phyloP scores from a whole-genome alignment of 1,284 basidiomycete species.

The Austroboletus rostrupii region DNA sequence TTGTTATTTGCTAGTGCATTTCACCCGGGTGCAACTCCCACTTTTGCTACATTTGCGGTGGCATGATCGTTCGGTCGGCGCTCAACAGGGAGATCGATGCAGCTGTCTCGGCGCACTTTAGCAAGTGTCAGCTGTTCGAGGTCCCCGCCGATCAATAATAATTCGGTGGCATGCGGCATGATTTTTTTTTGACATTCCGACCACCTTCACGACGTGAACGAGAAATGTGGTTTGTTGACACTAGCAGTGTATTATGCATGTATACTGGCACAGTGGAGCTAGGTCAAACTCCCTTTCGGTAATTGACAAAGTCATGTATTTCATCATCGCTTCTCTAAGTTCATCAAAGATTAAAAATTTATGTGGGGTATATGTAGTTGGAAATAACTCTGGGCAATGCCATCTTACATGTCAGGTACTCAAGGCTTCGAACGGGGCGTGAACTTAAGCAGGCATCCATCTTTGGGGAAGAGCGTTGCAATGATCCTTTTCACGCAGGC shows the following conservation, averaged over 20 bases:
- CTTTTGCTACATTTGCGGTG: slow-evolving; percentile 61
- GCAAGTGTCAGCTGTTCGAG: slow-evolving; percentile 42
- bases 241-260: too few relatives aligned
- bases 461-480: slow-evolving; percentile 93
- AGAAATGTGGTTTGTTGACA: too few relatives aligned
- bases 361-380: slow-evolving; percentile 2
- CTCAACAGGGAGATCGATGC: slow-evolving; percentile 38
- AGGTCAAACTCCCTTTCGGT: too few relatives aligned
- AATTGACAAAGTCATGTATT: too few relatives aligned
- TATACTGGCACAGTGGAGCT: too few relatives aligned
- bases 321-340: too few relatives aligned
- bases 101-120: slow-evolving; percentile 45
- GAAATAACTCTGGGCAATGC: background rate
- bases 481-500: slow-evolving; percentile 58
- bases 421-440: slow-evolving; percentile 43
- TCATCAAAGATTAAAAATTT: slow-evolving; percentile 16
- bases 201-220: too few relatives aligned
- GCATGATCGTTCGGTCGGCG: slow-evolving; percentile 48
- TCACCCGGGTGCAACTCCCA: slow-evolving; percentile 60
- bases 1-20: slow-evolving; percentile 42
- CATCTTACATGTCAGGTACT: background rate
- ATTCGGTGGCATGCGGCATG: too few relatives aligned
- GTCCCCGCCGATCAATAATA: slow-evolving; percentile 14
- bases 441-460: slow-evolving; percentile 83
- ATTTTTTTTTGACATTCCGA: too few relatives aligned